Percentiles rank a stretch among this genome's conserved stretches.
Evolutionary conservation across 208 protist species (phyloP).

Genomic region (Porcisia deanei): DNA sequence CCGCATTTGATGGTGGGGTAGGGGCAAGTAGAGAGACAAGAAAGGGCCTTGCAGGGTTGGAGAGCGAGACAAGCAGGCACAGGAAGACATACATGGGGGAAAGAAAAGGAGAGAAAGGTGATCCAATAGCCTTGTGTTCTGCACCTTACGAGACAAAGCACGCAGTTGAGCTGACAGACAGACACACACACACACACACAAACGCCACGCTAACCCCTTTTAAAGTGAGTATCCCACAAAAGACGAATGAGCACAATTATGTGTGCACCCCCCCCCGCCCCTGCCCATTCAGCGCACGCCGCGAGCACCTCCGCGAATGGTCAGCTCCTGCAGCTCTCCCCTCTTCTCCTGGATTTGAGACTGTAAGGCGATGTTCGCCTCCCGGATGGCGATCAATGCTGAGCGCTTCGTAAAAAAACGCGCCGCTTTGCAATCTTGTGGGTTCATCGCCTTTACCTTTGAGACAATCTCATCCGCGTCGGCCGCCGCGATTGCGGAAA

Average conservation of each 20-base stretch:
- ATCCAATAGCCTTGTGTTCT: background rate
- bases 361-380: constrained; percentile 63
- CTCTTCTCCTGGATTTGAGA: constrained; percentile 70
- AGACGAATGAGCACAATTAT: no score
- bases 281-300: background rate
- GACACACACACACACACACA: no score
- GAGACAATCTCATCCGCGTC: constrained; percentile 66
- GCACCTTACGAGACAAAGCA: background rate
- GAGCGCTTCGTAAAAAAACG: constrained; percentile 75
- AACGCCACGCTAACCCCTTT: no score
- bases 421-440: constrained; percentile 52
- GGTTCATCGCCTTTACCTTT: constrained; percentile 59
- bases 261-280: background rate
- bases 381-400: constrained; percentile 57
- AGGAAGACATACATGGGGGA: no score
- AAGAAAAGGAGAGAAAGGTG: background rate
- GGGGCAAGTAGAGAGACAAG: background rate
- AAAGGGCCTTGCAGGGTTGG: background rate
- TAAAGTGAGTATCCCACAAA: background rate
- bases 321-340: constrained; percentile 67
- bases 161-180: background rate
- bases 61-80: background rate
- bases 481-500: constrained; percentile 47
- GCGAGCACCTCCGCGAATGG: constrained; percentile 11
- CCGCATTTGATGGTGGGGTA: background rate